These are phyloP conservation scores for Trypanosoma mega DNA, from an alignment of 208 protist species.

Conservation along the genomic window DNA sequence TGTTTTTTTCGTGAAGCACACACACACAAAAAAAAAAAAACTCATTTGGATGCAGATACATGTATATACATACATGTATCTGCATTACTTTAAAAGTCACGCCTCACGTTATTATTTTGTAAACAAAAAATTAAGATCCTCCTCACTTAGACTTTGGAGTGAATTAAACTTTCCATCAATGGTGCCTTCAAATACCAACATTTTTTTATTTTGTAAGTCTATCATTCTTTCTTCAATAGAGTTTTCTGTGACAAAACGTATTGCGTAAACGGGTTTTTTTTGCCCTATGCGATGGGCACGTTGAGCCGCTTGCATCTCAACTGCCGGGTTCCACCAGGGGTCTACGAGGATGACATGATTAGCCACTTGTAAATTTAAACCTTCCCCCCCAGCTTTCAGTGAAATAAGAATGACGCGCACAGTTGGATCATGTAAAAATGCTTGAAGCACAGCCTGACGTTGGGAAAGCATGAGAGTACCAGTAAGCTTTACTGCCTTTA, in stretches of 20 bases:
- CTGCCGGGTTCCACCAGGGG: constrained; percentile 97
- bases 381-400: constrained; percentile 98
- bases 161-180: constrained; percentile 89
- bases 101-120: constrained; percentile 46
- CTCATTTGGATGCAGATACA: neutral
- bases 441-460: constrained; percentile 79
- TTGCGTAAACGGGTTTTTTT: constrained; percentile 94
- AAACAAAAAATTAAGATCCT: constrained; percentile 91
- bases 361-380: constrained; percentile 98
- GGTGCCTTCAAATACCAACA: constrained; percentile 92
- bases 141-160: constrained; percentile 74
- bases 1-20: no score
- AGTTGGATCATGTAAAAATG: constrained; percentile 75
- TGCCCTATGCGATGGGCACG: constrained; percentile 98
- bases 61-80: no score
- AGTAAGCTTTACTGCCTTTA: constrained; percentile 89
- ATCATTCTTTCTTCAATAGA: constrained; percentile 92
- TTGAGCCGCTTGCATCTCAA: constrained; percentile 98
- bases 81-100: no score
- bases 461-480: constrained; percentile 87
- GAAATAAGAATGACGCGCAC: constrained; percentile 97
- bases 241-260: constrained; percentile 94
- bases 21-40: constrained; percentile 10
- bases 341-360: constrained; percentile 99
- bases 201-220: constrained; percentile 93